Percentiles rank a stretch among this genome's conserved stretches.
phyloP scores from a whole-genome alignment of 1,139 yeast species.

The Chernovozyma aurita region DNA sequence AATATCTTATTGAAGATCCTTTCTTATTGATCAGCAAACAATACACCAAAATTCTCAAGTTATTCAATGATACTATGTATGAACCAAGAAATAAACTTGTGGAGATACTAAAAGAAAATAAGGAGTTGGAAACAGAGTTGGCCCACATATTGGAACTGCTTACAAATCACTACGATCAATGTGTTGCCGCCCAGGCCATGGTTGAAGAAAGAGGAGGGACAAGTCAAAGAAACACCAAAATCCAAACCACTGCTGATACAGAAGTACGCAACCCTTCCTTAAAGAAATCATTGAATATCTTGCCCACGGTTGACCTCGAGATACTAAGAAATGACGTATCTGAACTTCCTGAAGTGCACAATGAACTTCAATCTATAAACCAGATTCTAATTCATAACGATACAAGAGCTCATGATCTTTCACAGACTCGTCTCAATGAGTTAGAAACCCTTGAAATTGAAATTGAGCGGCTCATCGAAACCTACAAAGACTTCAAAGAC shows the following conservation, averaged over 20 bases:
- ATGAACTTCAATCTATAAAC: slow-evolving; percentile 29
- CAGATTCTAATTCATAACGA: slow-evolving; percentile 38
- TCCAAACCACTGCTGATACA: slow-evolving; percentile 1
- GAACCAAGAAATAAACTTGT: slow-evolving; percentile 1
- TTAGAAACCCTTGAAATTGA: slow-evolving; percentile 2
- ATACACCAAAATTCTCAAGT: slow-evolving; percentile 4
- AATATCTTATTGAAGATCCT: neutral
- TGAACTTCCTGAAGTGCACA: slow-evolving; percentile 29
- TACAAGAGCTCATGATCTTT: slow-evolving; percentile 24
- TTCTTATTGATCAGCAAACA: neutral
- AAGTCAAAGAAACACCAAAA: slow-evolving; percentile 14
- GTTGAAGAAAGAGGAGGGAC: slow-evolving; percentile 21
- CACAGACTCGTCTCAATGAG: neutral
- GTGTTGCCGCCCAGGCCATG: slow-evolving; percentile 36
- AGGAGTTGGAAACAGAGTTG: slow-evolving; percentile 61
- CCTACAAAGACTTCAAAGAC: slow-evolving; percentile 16
- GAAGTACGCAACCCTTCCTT: slow-evolving; percentile 13
- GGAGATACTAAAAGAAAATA: slow-evolving; percentile 34
- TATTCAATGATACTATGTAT: slow-evolving; percentile 6
- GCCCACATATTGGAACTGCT: slow-evolving; percentile 66
- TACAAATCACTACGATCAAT: slow-evolving; percentile 81
- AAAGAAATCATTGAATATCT: neutral
- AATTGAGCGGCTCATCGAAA: slow-evolving; percentile 7
- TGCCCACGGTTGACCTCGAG: slow-evolving; percentile 18
- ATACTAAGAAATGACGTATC: slow-evolving; percentile 31